phyloP scores from a whole-genome alignment of 331 rosid genomes.

The Cydonia oblonga region DNA sequence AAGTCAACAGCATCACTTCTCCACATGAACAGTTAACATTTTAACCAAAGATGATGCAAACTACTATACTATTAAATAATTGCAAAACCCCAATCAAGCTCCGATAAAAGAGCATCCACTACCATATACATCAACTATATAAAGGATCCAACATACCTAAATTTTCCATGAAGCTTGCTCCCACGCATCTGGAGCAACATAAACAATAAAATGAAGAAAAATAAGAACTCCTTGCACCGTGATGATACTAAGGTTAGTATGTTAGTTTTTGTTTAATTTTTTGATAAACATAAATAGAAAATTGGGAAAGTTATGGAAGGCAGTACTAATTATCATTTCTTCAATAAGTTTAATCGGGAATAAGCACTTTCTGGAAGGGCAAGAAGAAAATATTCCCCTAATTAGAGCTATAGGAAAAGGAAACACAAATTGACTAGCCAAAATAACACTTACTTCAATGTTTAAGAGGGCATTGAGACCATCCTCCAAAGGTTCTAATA shows the following conservation, averaged over 20 bases:
- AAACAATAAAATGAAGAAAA: conserved; percentile 3
- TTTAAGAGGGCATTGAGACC: conserved; percentile 81
- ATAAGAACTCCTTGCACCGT: conserved; percentile 10
- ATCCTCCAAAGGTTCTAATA: conserved; percentile 81
- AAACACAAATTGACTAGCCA: conserved; percentile 3
- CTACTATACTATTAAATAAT: background rate
- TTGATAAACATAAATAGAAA: background rate
- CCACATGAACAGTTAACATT: background rate
- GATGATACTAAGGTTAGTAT: background rate
- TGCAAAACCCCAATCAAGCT: background rate
- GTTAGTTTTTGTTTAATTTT: conserved; percentile 4
- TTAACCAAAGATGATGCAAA: background rate
- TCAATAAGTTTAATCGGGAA: background rate
- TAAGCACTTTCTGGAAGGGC: background rate
- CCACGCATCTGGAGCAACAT: conserved; percentile 70
- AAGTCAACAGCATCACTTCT: background rate
- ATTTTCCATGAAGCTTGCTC: conserved; percentile 92
- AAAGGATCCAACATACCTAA: conserved; percentile 48
- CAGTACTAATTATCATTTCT: background rate
- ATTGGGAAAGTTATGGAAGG: background rate
- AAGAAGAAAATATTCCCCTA: background rate
- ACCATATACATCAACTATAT: conserved; percentile 11
- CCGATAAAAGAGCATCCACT: background rate
- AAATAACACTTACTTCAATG: conserved; percentile 64
- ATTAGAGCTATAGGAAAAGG: background rate